Evolutionary conservation across 352 stramenopile genomes (phyloP), one percentile per base, ranked within the genome.

Genomic region (Vaucheria bursata): DNA sequence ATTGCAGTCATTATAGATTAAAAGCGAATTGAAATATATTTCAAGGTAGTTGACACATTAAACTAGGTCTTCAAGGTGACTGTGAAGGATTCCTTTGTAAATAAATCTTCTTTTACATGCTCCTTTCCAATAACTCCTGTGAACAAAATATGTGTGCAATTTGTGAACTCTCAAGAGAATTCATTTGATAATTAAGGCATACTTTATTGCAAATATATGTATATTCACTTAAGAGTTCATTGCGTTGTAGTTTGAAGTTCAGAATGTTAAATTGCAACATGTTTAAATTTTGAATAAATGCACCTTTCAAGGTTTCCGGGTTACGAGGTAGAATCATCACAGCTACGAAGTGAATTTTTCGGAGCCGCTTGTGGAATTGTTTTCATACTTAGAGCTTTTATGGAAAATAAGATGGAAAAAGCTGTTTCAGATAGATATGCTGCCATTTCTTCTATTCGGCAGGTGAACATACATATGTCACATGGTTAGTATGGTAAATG

Each of bases 351-450:
- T 53, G 68, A 84, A 71, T 40, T n/a, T 8, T 45, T 84, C 25
- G 78, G 73, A 29, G 66, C 52, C 1, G 31, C 76, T 25, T 39
- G 68, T 50, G 78, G 73, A 18, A 6, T 75, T 18, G 5, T 38
- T 32, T 67, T 84, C 25, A 52, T 84, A 2, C 32, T 52, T 6
- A 74, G 82, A 69, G 59, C 74, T 5, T 71, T 84, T 18, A 50
- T 84, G 25, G 78, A 84, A 35, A 73, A 81, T 40, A 45, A 69
- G n/a, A 84, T 67, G 35, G 76, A 81, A 34, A 50, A 69, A 34
- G 76, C 76, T 71, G 70, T 75, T 2, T 34, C 74, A 71, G 76
- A 77, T 18, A 12, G 7, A 32, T 18, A 1, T 2, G 29, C 52
- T 31, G 45, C 45, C n/a, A n/a, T n/a, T n/a, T n/a, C n/a, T n/a